Evolutionary conservation across 2,329 filamentous ascomycete species (phyloP), one percentile per base, ranked within the genome.

Genomic region (Cordyceps javanica): DNA sequence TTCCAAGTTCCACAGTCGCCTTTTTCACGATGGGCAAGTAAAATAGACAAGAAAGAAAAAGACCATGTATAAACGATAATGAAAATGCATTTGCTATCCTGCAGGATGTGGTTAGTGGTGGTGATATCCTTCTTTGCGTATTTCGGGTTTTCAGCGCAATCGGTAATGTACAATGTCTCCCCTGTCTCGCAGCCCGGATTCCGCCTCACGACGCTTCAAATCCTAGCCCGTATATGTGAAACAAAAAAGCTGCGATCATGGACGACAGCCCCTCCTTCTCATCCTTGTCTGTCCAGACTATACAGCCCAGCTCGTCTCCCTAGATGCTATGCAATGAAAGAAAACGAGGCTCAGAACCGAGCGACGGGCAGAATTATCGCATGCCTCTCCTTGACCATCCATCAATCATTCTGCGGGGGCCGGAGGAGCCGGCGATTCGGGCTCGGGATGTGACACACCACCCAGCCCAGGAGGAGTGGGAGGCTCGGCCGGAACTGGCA

Each of bases 401-500:
- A 19, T 38, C 38, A n/a, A 41, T 52, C 39, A 55, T 25, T 50
- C 41, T 26, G 53, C 53, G 10, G 58, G 19, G 9, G 58, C 53
- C 51, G 58, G 44, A 34, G 58, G 58, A 11, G 58, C 44, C 14
- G 58, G 58, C 14, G 58, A 59, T 28, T 59, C 52, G 19, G 68
- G 63, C 10, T 73, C 66, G 14, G 71, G 68, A 21, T 72, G 69
- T 26, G 66, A 52, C 19, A 72, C 66, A 39, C 68, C 70, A 4
- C 68, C 68, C 5, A 74, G 64, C 1, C 70, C 72, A 0, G 72
- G 70, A 9, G 70, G 68, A 30, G 69, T 65, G 2, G 69, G 69
- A n/a, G 64, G 60, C 7, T 72, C 66, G 23, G 66, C 64, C 9
- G 72, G 71, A 9, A 74, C 68, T 5, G 74, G 73, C 45, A 76